Evolutionary conservation across 768 basidiomycete genomes (phyloP), one percentile per base, ranked within the genome.

Genomic region (Cystobasidium onofrii): DNA sequence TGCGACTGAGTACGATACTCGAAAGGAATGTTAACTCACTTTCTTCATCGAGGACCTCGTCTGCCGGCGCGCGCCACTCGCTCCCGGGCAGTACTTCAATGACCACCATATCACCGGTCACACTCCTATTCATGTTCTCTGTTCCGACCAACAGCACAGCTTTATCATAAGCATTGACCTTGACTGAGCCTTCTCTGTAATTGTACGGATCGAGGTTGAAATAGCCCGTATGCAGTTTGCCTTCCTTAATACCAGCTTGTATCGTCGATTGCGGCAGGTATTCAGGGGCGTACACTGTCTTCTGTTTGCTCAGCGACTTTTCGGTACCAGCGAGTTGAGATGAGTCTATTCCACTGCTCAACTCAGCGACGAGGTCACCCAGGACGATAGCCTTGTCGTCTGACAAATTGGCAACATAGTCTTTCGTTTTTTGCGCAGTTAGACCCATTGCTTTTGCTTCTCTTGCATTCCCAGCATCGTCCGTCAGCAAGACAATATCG

Each of bases 171-270:
- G 85, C 85, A 0, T 88, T 86, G 0, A 90, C 88, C 1, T 86
- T 84, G 20, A 96, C 92, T 60, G 85, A 90, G 7, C 93, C 91
- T 85, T 97, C 95, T 17, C 97, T 84, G 78, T 94, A 98, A 80
- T 99, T 98, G 82, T 93, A 99, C 76, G 88, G 88, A 77, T 91
- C 96, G 1, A 93, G 91, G 78, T 90, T 92, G 83, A 95, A 99
- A 80, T 94, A 88, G 0, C 96, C 96, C 82, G 97, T 92, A 78
- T 92, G 87, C 1, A 94, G 85, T 50, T 88, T 83, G 1, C 91
- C 91, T 1, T 87, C 86, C 80, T 93, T 94, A 72, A 97, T 84
- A 0, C 92, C 94, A 12, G 92, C 90, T 44, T 87, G 79, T 10
- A 97, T 81, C 0, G 86, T 87, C 0, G 88, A 84, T 10, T 85